Evolutionary conservation across 225 moss, liverwort and hornwort species (phyloP), one percentile per base, ranked within the genome.

Genomic region (Polytrichum commune): DNA sequence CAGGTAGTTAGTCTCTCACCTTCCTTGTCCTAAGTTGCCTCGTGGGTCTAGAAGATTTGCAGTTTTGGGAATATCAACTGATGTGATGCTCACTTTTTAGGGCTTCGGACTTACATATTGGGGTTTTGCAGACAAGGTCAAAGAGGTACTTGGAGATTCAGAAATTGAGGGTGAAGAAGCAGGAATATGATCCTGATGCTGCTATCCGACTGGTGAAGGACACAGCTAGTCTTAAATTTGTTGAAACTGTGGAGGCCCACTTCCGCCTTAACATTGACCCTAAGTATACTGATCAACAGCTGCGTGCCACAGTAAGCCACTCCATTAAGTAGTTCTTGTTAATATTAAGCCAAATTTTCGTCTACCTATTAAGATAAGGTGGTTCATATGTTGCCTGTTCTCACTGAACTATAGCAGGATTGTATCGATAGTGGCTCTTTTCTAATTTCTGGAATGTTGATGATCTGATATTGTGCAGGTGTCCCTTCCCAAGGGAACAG

Each of bases 251-350:
- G 60, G 97, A 94, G 86, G 91, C 90, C 61, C 97, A 98, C 74
- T 91, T 98, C 69, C 94, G 97, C 66, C 88, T 98, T 53, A 98
- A 98, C 80, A 78, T 98, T 24, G 97, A 98, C 70, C 97, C 92
- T 5, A 98, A 98, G 29, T 98, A 98, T 73, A 92, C 97, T 5
- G 94, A 98, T 69, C 97, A 94, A 81, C 97, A 98, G 78, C 79
- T 98, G 29, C 89, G 97, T 72, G 94, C 97, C 24, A 98, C 94
- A 38, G 97, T 90, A 74, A 74, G 69, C 64, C 63, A 18, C 75
- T 24, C 32, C 2, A 8, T 54, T 64, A 8, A 35, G 16, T 46
- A 46, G 46, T 46, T 46, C 46, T 46, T 46, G 46, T 46, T 13
- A 13, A 46, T 46, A 46, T 46, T 16, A 46, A 46, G 16, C 46